Conservation (phyloP, 768 basidiomycete species). For the Mycena haematopus region DNA sequence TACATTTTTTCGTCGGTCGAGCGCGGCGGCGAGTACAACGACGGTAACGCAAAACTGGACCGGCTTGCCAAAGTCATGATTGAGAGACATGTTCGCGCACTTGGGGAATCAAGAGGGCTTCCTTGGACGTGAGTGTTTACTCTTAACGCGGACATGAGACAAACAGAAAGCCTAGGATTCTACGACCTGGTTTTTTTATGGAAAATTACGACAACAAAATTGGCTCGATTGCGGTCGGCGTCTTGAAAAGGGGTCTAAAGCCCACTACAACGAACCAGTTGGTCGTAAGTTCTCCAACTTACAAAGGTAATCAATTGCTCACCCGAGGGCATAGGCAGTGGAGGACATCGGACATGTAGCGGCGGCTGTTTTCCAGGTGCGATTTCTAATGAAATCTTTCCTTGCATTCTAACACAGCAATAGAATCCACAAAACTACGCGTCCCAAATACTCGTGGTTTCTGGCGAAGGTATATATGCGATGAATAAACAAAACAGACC, state of each 20-base stretch:
- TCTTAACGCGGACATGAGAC: not conserved
- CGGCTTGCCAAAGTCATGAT: conserved; percentile 44
- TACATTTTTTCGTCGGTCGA: conserved; percentile 48
- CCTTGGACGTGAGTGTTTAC: conserved; percentile 44
- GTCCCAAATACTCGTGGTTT: conserved; percentile 35
- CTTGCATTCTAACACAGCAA: not conserved
- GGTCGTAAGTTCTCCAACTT: not conserved
- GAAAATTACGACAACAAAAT: conserved; percentile 49
- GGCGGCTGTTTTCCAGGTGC: conserved; percentile 40
- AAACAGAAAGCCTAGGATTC: conserved; percentile 34
- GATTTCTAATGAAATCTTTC: not conserved
- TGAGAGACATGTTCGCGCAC: conserved; percentile 42
- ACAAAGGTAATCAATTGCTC: too few species aligned
- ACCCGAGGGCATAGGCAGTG: conserved; percentile 31
- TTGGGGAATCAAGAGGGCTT: conserved; percentile 38
- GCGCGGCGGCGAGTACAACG: conserved; percentile 44
- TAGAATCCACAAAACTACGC: conserved; percentile 37
- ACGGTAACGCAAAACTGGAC: conserved; percentile 37
- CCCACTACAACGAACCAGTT: conserved; percentile 38
- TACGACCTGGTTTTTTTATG: conserved; percentile 52
- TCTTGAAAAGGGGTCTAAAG: conserved; percentile 42
- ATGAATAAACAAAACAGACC: not conserved
- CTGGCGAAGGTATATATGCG: conserved; percentile 35
- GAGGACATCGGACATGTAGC: conserved; percentile 45
- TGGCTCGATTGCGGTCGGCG: conserved; percentile 42